Conservation (phyloP, 2,329 filamentous ascomycete species). For the Epichloe baconii region DNA sequence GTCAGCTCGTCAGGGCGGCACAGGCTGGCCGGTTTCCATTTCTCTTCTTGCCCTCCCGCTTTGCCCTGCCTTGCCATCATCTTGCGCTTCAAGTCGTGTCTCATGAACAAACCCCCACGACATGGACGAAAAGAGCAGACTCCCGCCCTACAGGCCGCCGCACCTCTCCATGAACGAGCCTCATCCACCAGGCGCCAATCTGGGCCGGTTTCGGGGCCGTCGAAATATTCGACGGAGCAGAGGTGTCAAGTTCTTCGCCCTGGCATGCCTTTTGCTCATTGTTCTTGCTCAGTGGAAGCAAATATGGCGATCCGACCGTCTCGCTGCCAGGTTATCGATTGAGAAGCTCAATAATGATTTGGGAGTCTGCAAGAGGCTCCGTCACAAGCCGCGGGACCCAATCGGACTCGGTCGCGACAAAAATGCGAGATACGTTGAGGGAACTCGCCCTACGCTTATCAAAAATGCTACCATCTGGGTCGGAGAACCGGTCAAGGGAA, state of each 20-base stretch:
- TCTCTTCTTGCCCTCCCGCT: too few relatives aligned
- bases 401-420: slow-evolving; percentile 40
- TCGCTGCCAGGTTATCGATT: slow-evolving; percentile 30
- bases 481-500: slow-evolving; percentile 43
- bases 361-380: slow-evolving; percentile 41
- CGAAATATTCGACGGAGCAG: slow-evolving; percentile 29
- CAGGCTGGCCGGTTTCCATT: too few relatives aligned
- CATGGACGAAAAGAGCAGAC: slow-evolving; percentile 28
- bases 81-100: background rate
- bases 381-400: slow-evolving; percentile 40
- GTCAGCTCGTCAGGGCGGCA: too few relatives aligned
- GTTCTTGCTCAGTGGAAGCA: slow-evolving; percentile 37
- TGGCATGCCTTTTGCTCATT: slow-evolving; percentile 37
- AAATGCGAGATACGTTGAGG: slow-evolving; percentile 48
- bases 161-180: slow-evolving; percentile 9
- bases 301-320: slow-evolving; percentile 16
- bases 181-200: background rate
- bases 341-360: slow-evolving; percentile 41
- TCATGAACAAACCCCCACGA: background rate
- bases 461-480: slow-evolving; percentile 55
- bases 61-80: too few relatives aligned
- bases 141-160: slow-evolving; percentile 31
- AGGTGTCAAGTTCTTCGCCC: slow-evolving; percentile 27
- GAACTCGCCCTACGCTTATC: slow-evolving; percentile 47
- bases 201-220: slow-evolving; percentile 10